Evolutionary conservation across 2,329 filamentous ascomycete species (phyloP), one percentile per base, ranked within the genome.

Genomic region (Hortaea werneckii): DNA sequence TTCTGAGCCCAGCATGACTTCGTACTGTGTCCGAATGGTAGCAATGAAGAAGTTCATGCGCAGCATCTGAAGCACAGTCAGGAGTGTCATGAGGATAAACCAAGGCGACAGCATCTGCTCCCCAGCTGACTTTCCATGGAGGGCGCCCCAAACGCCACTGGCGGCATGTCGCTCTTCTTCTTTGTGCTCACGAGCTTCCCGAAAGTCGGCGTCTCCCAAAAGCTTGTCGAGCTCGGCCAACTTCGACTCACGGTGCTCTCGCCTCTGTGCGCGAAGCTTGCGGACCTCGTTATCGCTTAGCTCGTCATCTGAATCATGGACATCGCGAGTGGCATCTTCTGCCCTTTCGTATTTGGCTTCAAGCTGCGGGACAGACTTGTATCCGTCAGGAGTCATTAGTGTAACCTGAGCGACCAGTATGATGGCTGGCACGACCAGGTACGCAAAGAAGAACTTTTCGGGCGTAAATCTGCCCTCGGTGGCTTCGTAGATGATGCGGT

Each of bases 11-110:
- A 95, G 77, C 6, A 95, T 76, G 56, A 81, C 82, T 39, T 80
- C 77, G 66, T 94, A 94, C 64, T 95, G 88, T 1, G 82, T 75
- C 1, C 85, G 77, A 51, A 94, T 82, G 2, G 88, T 94, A 3
- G 88, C 87, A 44, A 95, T 86, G 62, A 94, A 94, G 70, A 88
- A 94, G 68, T 94, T 94, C 74, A 94, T 94, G 7, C 71, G 58
- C 10, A 62, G 58, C 69, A 75, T 78, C 61, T 76, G 73, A 28
- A 76, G 50, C 39, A 75, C 65, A 3, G 87, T 94, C 9, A 35
- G 32, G 32, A 35, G 32, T 35, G 85, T 85, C 56, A 94, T 85
- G 34, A 94, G 74, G 12, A 87, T 71, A 63, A 92, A 95, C 87
- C 87, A 95, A 0, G 83, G 83, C 2, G 83, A 86, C 6, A 69